Evolutionary conservation across 2,329 filamentous ascomycete species (phyloP).

Genomic region (Diplodia intermedia): DNA sequence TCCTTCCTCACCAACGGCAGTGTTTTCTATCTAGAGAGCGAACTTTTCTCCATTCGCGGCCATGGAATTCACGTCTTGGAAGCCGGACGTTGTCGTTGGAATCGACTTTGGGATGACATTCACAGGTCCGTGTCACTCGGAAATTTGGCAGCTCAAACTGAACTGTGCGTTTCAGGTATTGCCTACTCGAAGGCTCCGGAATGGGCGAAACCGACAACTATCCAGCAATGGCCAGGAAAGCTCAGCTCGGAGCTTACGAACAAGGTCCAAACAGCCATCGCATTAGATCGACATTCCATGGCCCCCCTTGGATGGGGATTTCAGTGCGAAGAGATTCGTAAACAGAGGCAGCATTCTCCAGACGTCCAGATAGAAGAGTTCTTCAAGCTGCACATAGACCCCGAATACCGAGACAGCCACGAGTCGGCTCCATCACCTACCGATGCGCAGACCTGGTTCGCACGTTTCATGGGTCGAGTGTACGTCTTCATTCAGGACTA

Average conservation of each 20-base stretch:
- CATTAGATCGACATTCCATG: background rate
- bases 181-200: constrained; percentile 16
- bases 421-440: background rate
- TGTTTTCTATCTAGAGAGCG: background rate
- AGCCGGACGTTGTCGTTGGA: background rate
- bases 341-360: background rate
- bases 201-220: constrained; percentile 23
- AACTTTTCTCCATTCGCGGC: background rate
- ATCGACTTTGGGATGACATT: constrained; percentile 31
- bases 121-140: background rate
- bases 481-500: constrained; percentile 53
- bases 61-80: background rate
- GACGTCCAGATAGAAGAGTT: background rate
- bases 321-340: background rate
- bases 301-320: background rate
- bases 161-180: background rate
- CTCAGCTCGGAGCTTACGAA: background rate
- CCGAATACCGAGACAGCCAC: background rate
- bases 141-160: background rate
- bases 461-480: constrained; percentile 50
- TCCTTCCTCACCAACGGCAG: background rate
- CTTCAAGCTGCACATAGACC: constrained; percentile 16
- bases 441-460: constrained; percentile 3
- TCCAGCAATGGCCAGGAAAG: constrained; percentile 11
- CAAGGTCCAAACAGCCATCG: constrained; percentile 4